Evolutionary conservation across 1,284 basidiomycete genomes (phyloP).

Genomic region (Malassezia obtusa): DNA sequence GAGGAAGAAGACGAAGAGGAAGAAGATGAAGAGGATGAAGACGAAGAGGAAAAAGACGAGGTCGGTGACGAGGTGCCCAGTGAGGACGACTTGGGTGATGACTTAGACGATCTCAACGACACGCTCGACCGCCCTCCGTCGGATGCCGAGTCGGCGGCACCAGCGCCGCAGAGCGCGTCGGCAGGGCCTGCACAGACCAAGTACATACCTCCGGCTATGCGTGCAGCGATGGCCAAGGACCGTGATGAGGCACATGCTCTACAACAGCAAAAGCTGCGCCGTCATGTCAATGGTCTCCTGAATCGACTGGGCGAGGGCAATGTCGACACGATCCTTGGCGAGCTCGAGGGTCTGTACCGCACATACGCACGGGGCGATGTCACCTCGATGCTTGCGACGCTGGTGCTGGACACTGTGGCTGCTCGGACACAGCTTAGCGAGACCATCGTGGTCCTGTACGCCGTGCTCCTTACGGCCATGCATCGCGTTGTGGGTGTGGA

Average conservation of each 20-base stretch:
- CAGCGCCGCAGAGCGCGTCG: not conserved
- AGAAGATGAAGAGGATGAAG: slow-evolving; percentile 15
- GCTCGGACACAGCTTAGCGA: slow-evolving; percentile 70
- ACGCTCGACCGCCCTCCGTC: slow-evolving; percentile 14
- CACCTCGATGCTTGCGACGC: slow-evolving; percentile 64
- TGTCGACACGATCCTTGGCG: slow-evolving; percentile 66
- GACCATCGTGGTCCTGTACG: slow-evolving; percentile 81
- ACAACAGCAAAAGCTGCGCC: slow-evolving; percentile 58
- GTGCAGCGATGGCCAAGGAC: slow-evolving; percentile 45
- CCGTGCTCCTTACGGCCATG: slow-evolving; percentile 72
- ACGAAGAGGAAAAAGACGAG: not conserved
- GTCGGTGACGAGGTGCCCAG: not conserved
- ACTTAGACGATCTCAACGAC: slow-evolving; percentile 10
- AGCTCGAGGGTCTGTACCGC: slow-evolving; percentile 69
- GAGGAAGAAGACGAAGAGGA: slow-evolving; percentile 17
- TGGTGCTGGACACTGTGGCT: slow-evolving; percentile 74
- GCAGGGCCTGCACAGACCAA: slow-evolving; percentile 14
- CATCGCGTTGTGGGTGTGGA: slow-evolving; percentile 79
- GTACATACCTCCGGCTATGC: slow-evolving; percentile 54
- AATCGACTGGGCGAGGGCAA: slow-evolving; percentile 84
- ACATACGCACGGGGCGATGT: slow-evolving; percentile 73
- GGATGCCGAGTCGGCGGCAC: not conserved
- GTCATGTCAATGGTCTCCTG: slow-evolving; percentile 74
- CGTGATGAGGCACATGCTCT: slow-evolving; percentile 50
- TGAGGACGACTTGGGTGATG: slow-evolving; percentile 20